Evolutionary conservation across 2,329 filamentous ascomycete genomes (phyloP).

Genomic region (Hirsutella thompsonii): DNA sequence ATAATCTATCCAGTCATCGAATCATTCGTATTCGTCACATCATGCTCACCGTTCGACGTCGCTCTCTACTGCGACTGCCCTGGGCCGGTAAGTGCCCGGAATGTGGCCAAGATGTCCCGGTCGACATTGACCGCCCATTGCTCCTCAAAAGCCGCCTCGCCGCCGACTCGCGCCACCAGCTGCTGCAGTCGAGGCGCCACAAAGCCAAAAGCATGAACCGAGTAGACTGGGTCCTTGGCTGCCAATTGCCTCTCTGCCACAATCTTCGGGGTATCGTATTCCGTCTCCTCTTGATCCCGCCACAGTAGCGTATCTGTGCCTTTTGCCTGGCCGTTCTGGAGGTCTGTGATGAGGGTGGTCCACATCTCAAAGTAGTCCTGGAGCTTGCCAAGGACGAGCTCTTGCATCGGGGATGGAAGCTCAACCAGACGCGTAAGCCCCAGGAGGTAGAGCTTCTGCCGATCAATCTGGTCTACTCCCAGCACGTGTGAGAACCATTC

Average conservation of each 20-base stretch:
- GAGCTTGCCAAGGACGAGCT: conserved; percentile 45
- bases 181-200: conserved; percentile 47
- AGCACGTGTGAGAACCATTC: conserved; percentile 61
- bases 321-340: conserved; percentile 46
- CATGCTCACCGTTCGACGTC: not conserved
- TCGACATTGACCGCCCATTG: conserved; percentile 67
- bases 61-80: not conserved
- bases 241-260: conserved; percentile 38
- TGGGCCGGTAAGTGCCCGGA: conserved; percentile 24
- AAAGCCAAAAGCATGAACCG: conserved; percentile 49
- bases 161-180: conserved; percentile 47
- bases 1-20: conserved; percentile 1
- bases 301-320: conserved; percentile 39
- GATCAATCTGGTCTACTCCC: conserved; percentile 49
- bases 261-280: conserved; percentile 45
- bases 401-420: conserved; percentile 41
- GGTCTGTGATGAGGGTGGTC: conserved; percentile 55
- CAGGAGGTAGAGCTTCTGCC: conserved; percentile 60
- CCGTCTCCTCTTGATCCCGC: conserved; percentile 24
- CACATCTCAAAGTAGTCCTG: conserved; percentile 68
- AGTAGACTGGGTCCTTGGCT: conserved; percentile 54
- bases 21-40: not conserved
- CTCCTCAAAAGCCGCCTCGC: conserved; percentile 51
- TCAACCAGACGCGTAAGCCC: conserved; percentile 62
- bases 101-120: conserved; percentile 54